These are phyloP conservation scores for Agaricus blazei DNA, from an alignment of 768 basidiomycete genomes.

Conservation along the genomic window DNA sequence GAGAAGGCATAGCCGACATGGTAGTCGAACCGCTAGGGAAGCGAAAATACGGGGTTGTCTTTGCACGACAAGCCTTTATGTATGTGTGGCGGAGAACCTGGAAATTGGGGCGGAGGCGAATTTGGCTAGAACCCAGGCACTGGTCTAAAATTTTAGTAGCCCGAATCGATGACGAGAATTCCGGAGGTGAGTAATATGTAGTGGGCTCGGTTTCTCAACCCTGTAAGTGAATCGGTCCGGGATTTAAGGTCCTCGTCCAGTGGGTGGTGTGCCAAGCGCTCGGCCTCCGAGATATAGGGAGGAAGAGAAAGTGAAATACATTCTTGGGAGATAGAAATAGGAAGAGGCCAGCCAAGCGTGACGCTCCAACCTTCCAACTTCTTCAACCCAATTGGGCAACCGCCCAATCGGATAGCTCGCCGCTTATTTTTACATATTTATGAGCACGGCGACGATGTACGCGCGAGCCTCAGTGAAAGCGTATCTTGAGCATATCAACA, in stretches of 20 bases:
- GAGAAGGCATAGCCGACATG: not conserved
- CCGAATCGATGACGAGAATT: not conserved
- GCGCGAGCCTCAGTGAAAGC: too few relatives aligned
- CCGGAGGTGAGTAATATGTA: not conserved
- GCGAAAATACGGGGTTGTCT: not conserved
- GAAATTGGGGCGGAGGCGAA: not conserved
- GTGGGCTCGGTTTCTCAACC: not conserved
- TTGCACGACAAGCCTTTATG: not conserved
- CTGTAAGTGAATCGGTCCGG: not conserved
- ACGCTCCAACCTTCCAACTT: not conserved
- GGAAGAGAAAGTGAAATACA: not conserved
- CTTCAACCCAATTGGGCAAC: not conserved
- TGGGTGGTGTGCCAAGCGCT: not conserved
- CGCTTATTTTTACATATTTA: too few relatives aligned
- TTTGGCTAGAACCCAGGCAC: conserved; percentile 5
- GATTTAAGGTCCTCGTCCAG: not conserved
- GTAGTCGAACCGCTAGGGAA: not conserved
- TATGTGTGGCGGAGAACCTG: not conserved
- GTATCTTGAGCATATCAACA: too few relatives aligned
- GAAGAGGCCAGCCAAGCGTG: not conserved
- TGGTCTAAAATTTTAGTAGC: not conserved
- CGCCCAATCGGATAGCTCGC: not conserved
- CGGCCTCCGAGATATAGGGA: not conserved
- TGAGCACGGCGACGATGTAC: too few relatives aligned
- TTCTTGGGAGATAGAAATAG: not conserved